phyloP scores from a whole-genome alignment of 73 alveolate genomes.

The Tetrahymena elliotti region DNA sequence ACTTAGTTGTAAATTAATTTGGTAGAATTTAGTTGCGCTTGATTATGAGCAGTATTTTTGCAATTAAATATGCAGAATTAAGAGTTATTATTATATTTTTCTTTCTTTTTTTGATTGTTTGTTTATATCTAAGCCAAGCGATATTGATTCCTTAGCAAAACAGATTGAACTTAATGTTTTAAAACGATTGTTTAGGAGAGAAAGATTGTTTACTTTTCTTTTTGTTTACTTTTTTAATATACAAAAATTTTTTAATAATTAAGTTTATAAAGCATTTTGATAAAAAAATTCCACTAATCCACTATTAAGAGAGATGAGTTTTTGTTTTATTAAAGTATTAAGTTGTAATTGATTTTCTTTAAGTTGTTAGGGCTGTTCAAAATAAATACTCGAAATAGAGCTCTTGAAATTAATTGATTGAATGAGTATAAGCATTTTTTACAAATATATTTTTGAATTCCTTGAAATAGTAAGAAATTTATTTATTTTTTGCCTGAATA shows the following conservation, averaged over 20 bases:
- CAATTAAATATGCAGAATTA: neutral
- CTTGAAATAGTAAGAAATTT: no score
- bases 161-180: neutral
- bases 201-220: neutral
- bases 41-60: neutral
- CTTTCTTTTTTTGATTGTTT: neutral
- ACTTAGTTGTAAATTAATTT: no score
- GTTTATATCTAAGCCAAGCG: no score
- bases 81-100: no score
- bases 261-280: neutral
- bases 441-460: neutral
- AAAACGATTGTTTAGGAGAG: neutral
- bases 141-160: no score
- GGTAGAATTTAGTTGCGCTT: neutral
- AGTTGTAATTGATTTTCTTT: no score
- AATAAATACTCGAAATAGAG: neutral
- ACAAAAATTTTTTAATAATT: no score
- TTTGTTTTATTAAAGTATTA: no score
- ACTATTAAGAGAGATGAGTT: neutral
- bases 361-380: neutral
- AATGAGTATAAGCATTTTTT: neutral
- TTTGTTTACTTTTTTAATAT: neutral
- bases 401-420: neutral
- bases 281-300: no score
- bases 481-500: neutral